phyloP scores from a whole-genome alignment of 163 green algal genomes.

The Scenedesmus sp. region DNA sequence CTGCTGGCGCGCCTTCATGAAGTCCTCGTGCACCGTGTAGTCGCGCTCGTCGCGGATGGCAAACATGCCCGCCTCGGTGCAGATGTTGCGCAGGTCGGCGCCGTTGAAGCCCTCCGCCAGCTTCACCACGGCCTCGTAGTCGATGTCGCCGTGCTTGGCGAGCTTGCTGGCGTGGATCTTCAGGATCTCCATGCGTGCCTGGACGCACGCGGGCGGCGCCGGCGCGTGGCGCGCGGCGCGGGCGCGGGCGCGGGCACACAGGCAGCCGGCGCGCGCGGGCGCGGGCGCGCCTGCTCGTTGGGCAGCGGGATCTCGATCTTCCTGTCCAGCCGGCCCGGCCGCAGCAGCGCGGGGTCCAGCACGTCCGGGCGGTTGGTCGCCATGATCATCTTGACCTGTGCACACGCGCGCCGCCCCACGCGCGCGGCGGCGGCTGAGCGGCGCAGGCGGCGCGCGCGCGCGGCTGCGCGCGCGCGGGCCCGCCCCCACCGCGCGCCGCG shows the following conservation, averaged over 20 bases:
- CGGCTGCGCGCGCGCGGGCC: no score
- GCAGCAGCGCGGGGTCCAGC: conserved; percentile 56
- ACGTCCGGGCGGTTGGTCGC: conserved; percentile 91
- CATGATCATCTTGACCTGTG: conserved; percentile 91
- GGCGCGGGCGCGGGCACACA: no score
- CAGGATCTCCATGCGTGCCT: conserved; percentile 93
- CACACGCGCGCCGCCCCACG: background rate
- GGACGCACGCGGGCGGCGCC: background rate
- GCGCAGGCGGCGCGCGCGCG: background rate
- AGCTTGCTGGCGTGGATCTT: conserved; percentile 98
- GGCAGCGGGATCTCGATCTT: conserved; percentile 99
- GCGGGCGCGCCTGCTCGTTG: conserved; percentile 93
- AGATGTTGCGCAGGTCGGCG: conserved; percentile 98
- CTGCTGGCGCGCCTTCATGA: conserved; percentile 90
- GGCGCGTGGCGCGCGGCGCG: no score
- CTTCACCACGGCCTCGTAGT: conserved; percentile 98
- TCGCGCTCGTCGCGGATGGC: conserved; percentile 98
- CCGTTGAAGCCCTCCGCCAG: conserved; percentile 98
- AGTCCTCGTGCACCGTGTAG: conserved; percentile 98
- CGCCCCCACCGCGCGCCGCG: no score
- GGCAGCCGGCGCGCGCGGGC: no score
- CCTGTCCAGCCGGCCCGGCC: conserved; percentile 89
- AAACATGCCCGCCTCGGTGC: conserved; percentile 99
- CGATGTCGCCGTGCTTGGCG: conserved; percentile 98
- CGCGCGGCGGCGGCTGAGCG: background rate